Percentiles rank a stretch among this genome's conserved stretches.
phyloP scores from a whole-genome alignment of 805 yeast species.

The Myxozyma sirexii region DNA sequence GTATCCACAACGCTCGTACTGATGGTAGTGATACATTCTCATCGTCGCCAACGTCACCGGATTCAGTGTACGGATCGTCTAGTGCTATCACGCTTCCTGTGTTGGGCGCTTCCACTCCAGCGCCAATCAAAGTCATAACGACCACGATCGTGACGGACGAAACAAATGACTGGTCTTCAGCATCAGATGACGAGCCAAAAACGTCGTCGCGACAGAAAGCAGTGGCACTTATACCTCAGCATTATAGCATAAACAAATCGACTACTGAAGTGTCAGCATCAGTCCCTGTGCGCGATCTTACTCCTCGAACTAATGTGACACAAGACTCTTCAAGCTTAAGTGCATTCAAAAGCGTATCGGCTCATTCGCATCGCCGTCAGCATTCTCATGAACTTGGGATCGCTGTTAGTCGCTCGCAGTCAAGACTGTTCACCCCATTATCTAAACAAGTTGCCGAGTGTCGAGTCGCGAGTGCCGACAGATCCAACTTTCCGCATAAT shows the following conservation, averaged over 20 bases:
- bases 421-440: neutral
- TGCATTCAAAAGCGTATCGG: neutral
- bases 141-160: neutral
- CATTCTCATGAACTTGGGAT: neutral
- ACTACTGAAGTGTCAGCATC: neutral
- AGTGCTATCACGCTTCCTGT: neutral
- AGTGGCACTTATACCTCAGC: conserved; percentile 11
- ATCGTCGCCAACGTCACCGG: neutral
- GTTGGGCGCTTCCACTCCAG: neutral
- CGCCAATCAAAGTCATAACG: conserved; percentile 1
- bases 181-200: neutral
- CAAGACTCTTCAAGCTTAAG: neutral
- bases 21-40: neutral
- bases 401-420: neutral
- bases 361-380: neutral
- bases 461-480: neutral
- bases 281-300: neutral
- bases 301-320: neutral
- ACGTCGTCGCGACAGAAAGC: neutral
- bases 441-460: conserved; percentile 1
- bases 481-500: neutral
- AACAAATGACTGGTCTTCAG: neutral
- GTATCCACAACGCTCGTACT: neutral
- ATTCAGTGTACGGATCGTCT: neutral
- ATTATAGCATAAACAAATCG: neutral